Evolutionary conservation across 73 alveolate genomes (phyloP).

Genomic region (Breviolum minutum): DNA sequence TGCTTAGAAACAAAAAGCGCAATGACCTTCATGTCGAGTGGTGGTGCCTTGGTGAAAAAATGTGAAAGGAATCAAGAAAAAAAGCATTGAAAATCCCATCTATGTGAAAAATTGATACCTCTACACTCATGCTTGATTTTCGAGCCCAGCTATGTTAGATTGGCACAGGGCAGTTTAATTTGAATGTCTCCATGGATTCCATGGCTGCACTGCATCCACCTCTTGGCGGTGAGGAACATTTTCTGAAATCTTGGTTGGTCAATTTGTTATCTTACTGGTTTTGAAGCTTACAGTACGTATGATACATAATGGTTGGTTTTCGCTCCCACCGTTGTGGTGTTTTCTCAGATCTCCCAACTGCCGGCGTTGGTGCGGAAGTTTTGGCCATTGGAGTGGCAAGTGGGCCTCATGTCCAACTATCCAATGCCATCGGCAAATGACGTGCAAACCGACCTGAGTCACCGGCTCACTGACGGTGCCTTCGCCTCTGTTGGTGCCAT

Average conservation of each 20-base stretch:
- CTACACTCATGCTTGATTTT: neutral
- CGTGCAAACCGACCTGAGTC: neutral
- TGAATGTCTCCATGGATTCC: too few relatives aligned
- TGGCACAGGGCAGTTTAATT: too few relatives aligned
- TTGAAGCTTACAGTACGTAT: too few relatives aligned
- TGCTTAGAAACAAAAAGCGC: constrained; percentile 77
- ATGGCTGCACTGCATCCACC: neutral
- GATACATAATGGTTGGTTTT: neutral
- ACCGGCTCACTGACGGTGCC: constrained; percentile 1
- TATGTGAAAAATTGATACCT: too few relatives aligned
- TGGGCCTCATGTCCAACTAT: neutral
- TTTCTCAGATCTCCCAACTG: neutral
- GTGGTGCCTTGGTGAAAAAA: constrained; percentile 7
- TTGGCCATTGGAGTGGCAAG: neutral
- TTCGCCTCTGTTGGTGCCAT: constrained; percentile 41
- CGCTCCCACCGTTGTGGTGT: neutral
- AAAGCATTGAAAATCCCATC: too few relatives aligned
- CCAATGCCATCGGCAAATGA: neutral
- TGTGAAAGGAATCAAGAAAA: too few relatives aligned
- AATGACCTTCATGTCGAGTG: constrained; percentile 81
- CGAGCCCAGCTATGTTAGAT: neutral
- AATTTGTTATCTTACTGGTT: too few relatives aligned
- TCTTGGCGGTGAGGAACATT: too few relatives aligned
- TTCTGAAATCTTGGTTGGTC: too few relatives aligned
- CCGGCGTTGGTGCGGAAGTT: constrained; percentile 15